Conservation (phyloP, 2,329 filamentous ascomycete species). For the Teratosphaeria destructans region DNA sequence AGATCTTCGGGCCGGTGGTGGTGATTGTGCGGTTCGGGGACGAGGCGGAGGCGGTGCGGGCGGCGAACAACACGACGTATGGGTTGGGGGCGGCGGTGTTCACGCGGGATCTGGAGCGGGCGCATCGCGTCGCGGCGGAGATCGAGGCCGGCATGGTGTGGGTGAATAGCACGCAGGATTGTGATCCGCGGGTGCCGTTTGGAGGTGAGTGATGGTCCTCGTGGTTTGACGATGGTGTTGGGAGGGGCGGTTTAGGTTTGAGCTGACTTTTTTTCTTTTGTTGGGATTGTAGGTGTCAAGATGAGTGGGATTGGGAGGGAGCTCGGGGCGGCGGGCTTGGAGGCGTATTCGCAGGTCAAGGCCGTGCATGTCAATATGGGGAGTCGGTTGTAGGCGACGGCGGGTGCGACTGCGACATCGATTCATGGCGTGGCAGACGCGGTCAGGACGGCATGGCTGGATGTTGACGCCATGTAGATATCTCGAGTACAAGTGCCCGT, state of each 20-base stretch:
- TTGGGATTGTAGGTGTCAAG: slow-evolving; percentile 19
- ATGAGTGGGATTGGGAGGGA: slow-evolving; percentile 27
- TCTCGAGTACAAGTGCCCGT: too few species aligned
- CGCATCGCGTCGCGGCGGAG: slow-evolving; percentile 31
- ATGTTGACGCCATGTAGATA: too few species aligned
- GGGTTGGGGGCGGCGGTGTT: slow-evolving; percentile 35
- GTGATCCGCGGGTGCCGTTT: slow-evolving; percentile 25
- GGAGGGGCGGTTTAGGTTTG: neutral
- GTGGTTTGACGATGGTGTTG: too few species aligned
- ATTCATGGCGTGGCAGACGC: too few species aligned
- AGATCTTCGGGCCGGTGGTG: slow-evolving; percentile 35
- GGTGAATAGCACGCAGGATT: slow-evolving; percentile 36
- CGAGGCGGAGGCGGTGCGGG: slow-evolving; percentile 29
- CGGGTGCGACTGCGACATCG: neutral
- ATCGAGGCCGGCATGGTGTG: slow-evolving; percentile 39
- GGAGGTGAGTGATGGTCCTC: slow-evolving; percentile 10
- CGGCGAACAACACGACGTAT: slow-evolving; percentile 33
- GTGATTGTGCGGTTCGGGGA: slow-evolving; percentile 30
- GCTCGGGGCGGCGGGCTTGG: slow-evolving; percentile 13
- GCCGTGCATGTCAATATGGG: slow-evolving; percentile 12
- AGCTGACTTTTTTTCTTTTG: neutral
- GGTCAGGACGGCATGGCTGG: too few species aligned
- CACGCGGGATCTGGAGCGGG: slow-evolving; percentile 32
- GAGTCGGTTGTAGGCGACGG: slow-evolving; percentile 1
- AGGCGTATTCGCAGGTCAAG: slow-evolving; percentile 11